Base-by-base conservation (phyloP, 352 stramenopile species). In the Phytophthora macrochlamydospora region DNA sequence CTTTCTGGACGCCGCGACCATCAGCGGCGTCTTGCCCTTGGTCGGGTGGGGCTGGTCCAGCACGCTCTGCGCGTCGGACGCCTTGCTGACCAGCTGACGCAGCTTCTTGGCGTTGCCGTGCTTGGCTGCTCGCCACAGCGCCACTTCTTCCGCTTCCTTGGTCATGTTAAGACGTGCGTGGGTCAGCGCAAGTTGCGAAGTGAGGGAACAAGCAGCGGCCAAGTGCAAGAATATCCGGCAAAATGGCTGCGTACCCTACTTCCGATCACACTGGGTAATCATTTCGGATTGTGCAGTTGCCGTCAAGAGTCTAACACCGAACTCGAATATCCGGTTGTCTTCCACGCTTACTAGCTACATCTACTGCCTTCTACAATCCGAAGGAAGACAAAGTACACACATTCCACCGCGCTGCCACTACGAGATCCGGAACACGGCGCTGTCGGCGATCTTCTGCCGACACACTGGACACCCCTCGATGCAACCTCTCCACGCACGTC, bases 1-100 rank as follows among this genome's bases (percentile, higher is more conserved):
- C 48, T 81, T 82, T 49, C 77, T 75, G 35, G 62, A 77, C 30
- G 86, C 84, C n/a, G 86, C 84, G 24, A 73, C 65, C 87, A 94
- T 94, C 48, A 94, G 69, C 45, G 85, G 71, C 40, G 87, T 91
- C 43, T 76, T 85, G 60, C 78, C 72, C 11, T 87, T 18, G 28
- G 8, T 24, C 52, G 83, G 69, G 66, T 92, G 80, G 37, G 67
- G 68, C 29, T 64, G 38, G 52, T 91, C 72, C 11, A 91, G 38
- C 24, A 81, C 24, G 12, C 35, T 43, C 38, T 76, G 65, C 7
- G 72, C 38, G 28, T 72, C 31, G 14, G 53, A 59, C 45, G 60
- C 46, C 8, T 60, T 68, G 56, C 59, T 64, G 12, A 76, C 35
- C 7, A 76, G 12, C 32, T 61, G 51, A 18, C 68, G 60, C 40